Evolutionary conservation across 352 stramenopile genomes (phyloP).

Genomic region (Halophytophthora polymorphica): DNA sequence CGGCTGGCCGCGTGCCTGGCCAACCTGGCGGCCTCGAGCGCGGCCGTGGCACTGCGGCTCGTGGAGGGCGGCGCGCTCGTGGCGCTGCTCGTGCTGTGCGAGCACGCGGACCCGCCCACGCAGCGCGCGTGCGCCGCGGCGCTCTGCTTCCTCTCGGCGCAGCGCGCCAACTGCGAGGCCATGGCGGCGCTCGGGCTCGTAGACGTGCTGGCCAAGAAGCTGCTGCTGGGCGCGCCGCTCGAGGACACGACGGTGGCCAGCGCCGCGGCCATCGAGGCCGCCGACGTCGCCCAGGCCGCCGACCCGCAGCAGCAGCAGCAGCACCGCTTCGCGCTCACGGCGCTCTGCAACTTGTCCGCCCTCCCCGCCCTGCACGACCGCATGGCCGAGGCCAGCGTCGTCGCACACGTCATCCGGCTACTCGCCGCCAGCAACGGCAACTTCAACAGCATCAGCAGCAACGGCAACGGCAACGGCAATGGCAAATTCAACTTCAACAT

Average conservation of each 20-base stretch:
- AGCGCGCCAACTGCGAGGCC: constrained; percentile 69
- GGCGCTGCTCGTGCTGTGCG: constrained; percentile 62
- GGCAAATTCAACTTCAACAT: constrained; percentile 2
- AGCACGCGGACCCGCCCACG: constrained; percentile 68
- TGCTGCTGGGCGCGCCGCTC: constrained; percentile 14
- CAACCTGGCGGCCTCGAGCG: constrained; percentile 56
- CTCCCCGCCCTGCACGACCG: constrained; percentile 62
- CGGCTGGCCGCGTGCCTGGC: constrained; percentile 71
- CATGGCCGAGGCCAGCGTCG: constrained; percentile 53
- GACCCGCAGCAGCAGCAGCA: constrained; percentile 58
- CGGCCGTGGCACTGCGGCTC: constrained; percentile 28
- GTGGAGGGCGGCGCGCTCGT: constrained; percentile 67
- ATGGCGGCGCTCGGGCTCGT: constrained; percentile 66
- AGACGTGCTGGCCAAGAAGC: constrained; percentile 63
- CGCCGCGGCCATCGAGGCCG: constrained; percentile 1
- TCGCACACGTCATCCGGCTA: constrained; percentile 50
- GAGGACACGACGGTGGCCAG: constrained; percentile 8
- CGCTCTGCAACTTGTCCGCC: constrained; percentile 77
- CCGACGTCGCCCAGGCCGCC: constrained; percentile 28
- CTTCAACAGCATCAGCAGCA: too few relatives aligned
- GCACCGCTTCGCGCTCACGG: constrained; percentile 69
- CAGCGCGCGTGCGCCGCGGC: constrained; percentile 70
- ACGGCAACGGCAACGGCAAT: neutral
- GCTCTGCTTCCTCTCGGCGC: constrained; percentile 66
- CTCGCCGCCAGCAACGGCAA: constrained; percentile 29